Base-by-base conservation (phyloP, 805 yeast genomes). In the Wickerhamomyces tratensis region DNA sequence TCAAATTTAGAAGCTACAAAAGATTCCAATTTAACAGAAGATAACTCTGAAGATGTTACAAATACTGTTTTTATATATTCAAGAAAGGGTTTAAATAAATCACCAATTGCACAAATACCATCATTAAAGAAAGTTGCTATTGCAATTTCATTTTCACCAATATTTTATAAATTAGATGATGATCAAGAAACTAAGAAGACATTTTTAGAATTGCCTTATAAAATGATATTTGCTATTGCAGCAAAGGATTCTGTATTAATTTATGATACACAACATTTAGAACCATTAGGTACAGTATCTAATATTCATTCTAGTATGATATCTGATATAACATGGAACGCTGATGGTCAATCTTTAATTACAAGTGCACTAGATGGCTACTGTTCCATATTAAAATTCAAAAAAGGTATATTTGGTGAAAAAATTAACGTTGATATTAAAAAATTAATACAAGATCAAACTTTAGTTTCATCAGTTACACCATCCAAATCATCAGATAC, bases 341-440 rank as follows among this genome's bases (percentile, higher is more conserved):
- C 64, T 5, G 88, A 86, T 59, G 98, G 98, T 0, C 61, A 62
- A 13, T 64, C 74, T 12, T 61, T 93, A 14, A 67, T 91, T 51
- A 69, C 85, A 25, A 79, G 95, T 7, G 85, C 96, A 0, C 84
- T 95, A 0, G 98, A 93, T 59, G 98, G 98, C 15, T 91, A 88
- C 58, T 83, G 96, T 49, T 82, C 96, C 1, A 72, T 72, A 38
- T 59, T 89, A 1, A 60, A 66, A 7, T 74, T 87, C 39, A 72
- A 72, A 5, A 59, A 63, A 2, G 71, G 63, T 3, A 68, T 76
- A 11, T 67, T 86, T 33, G 96, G 96, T 1, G 66, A 59, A 30
- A 59, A 50, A n/a, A 52, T 67, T 33, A 49, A 52, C 3, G 61
- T 54, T 30, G 61, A 62, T 39, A 41, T 51, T 37, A 42, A 45